Conservation (phyloP, 1,284 basidiomycete genomes). For the Phellinidium pouzarii region DNA sequence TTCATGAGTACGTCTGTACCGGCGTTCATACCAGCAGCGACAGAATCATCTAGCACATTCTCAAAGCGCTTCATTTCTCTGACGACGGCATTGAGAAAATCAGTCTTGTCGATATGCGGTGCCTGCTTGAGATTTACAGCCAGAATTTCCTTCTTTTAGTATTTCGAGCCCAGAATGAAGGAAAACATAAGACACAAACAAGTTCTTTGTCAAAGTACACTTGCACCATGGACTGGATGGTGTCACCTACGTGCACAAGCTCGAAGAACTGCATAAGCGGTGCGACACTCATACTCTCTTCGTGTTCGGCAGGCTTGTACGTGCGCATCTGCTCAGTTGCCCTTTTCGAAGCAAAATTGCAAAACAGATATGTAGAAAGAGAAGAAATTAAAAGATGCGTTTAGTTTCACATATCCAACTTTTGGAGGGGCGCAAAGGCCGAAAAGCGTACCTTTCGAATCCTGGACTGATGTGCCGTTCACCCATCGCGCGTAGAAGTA, state of each 20-base stretch:
- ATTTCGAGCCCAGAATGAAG: not conserved
- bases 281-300: conserved; percentile 73
- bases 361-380: not conserved
- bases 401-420: conserved; percentile 6
- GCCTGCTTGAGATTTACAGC: conserved; percentile 46
- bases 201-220: conserved; percentile 98
- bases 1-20: conserved; percentile 96
- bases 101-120: conserved; percentile 81
- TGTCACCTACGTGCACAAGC: conserved; percentile 94
- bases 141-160: not conserved
- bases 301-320: conserved; percentile 84
- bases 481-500: conserved; percentile 73
- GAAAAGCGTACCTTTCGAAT: conserved; percentile 60
- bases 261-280: conserved; percentile 97
- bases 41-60: conserved; percentile 84
- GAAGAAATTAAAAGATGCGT: not conserved
- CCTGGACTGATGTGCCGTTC: conserved; percentile 83
- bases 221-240: conserved; percentile 94
- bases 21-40: conserved; percentile 88
- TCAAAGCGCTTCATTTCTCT: conserved; percentile 97
- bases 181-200: conserved; percentile 33
- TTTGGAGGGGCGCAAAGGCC: not conserved
- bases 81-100: conserved; percentile 91
- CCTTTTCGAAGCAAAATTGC: conserved; percentile 31
- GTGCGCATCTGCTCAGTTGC: conserved; percentile 79